Percentiles rank a stretch among this genome's conserved stretches.
Evolutionary conservation across 305 asterid genomes (phyloP).

Genomic region (Solanum hybrid): DNA sequence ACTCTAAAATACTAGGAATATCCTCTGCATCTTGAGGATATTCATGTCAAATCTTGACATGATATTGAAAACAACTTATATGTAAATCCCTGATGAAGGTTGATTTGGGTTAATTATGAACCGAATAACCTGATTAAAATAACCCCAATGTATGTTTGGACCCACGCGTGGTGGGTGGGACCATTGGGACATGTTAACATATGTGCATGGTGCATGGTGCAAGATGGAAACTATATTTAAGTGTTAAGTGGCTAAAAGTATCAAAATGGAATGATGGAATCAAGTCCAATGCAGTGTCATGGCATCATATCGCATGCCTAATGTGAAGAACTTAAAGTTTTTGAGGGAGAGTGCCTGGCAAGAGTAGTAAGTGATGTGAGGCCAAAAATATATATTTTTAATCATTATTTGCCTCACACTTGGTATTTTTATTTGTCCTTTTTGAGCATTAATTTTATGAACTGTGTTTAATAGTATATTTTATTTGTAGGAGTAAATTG

Average conservation of each 20-base stretch:
- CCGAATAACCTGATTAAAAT: not conserved
- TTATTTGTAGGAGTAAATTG: not conserved
- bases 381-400: not conserved
- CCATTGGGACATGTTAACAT: not conserved
- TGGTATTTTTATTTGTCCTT: not conserved
- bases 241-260: not conserved
- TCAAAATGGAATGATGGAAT: not conserved
- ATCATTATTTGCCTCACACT: not conserved
- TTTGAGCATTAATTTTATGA: not conserved
- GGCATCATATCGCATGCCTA: not conserved
- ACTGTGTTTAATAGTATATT: not conserved
- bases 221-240: not conserved
- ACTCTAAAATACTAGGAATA: no score
- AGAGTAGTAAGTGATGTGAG: not conserved
- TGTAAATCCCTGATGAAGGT: not conserved
- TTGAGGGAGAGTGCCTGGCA: not conserved
- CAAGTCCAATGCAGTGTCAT: not conserved
- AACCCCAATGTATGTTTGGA: not conserved
- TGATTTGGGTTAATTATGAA: not conserved
- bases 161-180: not conserved
- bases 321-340: not conserved
- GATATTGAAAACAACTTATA: not conserved
- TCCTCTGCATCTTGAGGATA: no score
- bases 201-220: not conserved
- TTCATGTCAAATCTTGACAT: not conserved